Conservation (phyloP, 306 rosid genomes). For the Vicia villosa region DNA sequence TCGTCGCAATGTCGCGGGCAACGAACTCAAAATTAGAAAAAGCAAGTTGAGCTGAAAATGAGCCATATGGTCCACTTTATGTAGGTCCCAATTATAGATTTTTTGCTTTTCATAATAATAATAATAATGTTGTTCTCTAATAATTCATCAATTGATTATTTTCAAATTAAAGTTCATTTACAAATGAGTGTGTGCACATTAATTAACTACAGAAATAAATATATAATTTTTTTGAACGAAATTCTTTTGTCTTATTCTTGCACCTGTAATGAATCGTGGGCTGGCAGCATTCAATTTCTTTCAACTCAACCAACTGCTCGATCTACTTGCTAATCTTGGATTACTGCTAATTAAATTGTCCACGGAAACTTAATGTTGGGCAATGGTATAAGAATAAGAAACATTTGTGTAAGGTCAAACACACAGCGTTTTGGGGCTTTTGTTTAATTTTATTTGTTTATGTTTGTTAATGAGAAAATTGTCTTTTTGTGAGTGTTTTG, state of each 20-base stretch:
- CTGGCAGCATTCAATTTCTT: no score
- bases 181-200: neutral
- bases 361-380: neutral
- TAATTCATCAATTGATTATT: neutral
- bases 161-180: constrained; percentile 21
- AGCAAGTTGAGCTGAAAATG: constrained; percentile 3
- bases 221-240: no score
- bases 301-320: neutral
- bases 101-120: neutral
- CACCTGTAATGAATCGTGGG: no score
- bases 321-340: constrained; percentile 30
- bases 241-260: no score
- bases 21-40: neutral
- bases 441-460: neutral
- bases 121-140: neutral
- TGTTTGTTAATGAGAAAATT: constrained; percentile 9
- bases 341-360: neutral
- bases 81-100: constrained; percentile 31
- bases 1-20: neutral
- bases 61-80: constrained; percentile 5
- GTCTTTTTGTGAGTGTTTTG: constrained; percentile 16
- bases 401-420: neutral
- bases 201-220: no score
- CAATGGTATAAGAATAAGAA: no score
- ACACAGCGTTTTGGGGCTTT: neutral